These are phyloP conservation scores for Salvia sclarea DNA, from an alignment of 305 asterid species.

Conservation along the genomic window DNA sequence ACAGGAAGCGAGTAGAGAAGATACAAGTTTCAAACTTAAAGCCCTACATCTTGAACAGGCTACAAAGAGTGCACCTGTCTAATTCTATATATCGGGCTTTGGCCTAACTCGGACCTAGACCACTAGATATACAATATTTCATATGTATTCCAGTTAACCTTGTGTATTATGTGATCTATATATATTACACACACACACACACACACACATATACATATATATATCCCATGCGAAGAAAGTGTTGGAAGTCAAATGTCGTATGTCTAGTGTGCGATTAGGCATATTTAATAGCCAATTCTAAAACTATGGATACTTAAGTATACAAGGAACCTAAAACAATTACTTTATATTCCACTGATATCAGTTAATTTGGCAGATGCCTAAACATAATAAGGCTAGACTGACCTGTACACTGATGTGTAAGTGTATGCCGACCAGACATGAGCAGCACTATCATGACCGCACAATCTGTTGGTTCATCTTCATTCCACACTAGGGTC, in stretches of 20 bases:
- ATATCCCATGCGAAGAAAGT: not conserved
- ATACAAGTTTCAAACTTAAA: not conserved
- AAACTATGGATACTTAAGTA: slow-evolving; percentile 17
- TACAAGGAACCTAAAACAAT: slow-evolving; percentile 12
- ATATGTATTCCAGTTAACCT: too few species aligned
- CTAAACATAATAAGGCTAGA: slow-evolving; percentile 22
- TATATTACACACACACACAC: not conserved
- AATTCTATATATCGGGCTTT: not conserved
- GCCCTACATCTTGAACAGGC: not conserved
- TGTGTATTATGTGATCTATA: too few species aligned
- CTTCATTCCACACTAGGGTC: slow-evolving; percentile 64
- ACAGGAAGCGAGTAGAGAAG: not conserved
- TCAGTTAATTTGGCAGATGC: slow-evolving; percentile 14
- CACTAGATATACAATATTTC: too few species aligned
- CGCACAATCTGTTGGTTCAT: slow-evolving; percentile 31
- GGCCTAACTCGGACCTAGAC: too few species aligned
- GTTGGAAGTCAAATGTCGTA: not conserved
- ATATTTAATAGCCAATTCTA: not conserved
- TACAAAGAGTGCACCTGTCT: not conserved
- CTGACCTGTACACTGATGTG: slow-evolving; percentile 54
- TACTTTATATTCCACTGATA: not conserved
- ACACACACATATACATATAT: too few species aligned
- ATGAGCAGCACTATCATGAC: slow-evolving; percentile 40
- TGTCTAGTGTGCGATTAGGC: not conserved
- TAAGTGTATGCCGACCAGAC: slow-evolving; percentile 39